These are phyloP conservation scores for Saccharomycopsis fibuligera DNA, from an alignment of 805 yeast species.

Conservation along the genomic window DNA sequence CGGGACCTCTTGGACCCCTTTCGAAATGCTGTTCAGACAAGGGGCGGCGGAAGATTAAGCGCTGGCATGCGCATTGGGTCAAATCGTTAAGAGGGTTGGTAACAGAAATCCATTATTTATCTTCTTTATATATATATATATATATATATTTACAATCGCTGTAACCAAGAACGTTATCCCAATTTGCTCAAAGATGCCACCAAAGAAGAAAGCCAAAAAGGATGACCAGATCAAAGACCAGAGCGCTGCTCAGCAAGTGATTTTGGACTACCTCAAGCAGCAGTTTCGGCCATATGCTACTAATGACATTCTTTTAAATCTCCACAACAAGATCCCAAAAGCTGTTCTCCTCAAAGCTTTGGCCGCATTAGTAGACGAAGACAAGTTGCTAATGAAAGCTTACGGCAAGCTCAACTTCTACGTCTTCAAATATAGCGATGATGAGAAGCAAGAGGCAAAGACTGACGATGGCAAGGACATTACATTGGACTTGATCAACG, in stretches of 20 bases:
- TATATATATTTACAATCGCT: too few species aligned
- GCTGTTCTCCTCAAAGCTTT: slow-evolving; percentile 31
- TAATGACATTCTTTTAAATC: slow-evolving; percentile 39
- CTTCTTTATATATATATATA: too few species aligned
- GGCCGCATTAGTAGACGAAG: slow-evolving; percentile 31
- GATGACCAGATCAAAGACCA: slow-evolving; percentile 9
- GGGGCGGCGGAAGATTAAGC: too few species aligned
- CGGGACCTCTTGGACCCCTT: too few species aligned
- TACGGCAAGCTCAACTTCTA: slow-evolving; percentile 41
- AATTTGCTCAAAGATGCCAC: too few species aligned
- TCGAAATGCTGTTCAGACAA: too few species aligned
- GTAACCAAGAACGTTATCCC: too few species aligned
- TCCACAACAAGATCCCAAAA: slow-evolving; percentile 36
- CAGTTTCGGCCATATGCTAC: slow-evolving; percentile 45
- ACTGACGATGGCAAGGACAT: neutral
- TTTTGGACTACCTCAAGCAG: slow-evolving; percentile 33
- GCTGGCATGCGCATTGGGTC: too few species aligned
- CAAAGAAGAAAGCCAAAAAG: slow-evolving; percentile 12
- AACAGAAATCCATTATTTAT: too few species aligned
- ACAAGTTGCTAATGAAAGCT: slow-evolving; percentile 32
- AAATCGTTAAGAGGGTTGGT: too few species aligned
- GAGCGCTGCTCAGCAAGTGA: slow-evolving; percentile 28
- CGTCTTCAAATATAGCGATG: slow-evolving; percentile 22
- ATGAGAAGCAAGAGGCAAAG: neutral
- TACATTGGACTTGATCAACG: slow-evolving; percentile 1